Evolutionary conservation across 768 basidiomycete species (phyloP).

Genomic region (Neoboletus magnificus): DNA sequence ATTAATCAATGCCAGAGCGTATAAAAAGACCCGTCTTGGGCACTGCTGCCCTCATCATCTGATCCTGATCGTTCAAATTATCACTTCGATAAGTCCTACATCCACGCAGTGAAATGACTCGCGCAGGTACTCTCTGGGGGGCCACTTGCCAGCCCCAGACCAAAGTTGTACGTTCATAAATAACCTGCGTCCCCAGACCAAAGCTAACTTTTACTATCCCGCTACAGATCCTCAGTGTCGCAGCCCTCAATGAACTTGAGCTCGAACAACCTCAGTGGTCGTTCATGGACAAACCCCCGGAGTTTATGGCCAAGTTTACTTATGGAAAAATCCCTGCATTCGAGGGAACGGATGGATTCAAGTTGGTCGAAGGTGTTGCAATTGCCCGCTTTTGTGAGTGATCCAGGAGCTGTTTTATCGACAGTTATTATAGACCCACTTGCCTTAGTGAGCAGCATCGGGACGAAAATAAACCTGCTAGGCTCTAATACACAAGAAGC

Average conservation of each 20-base stretch:
- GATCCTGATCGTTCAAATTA: not conserved
- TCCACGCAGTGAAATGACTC: constrained; percentile 9
- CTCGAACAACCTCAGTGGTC: constrained; percentile 13
- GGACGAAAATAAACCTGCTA: constrained; percentile 9
- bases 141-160: constrained; percentile 17
- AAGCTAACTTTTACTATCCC: not conserved
- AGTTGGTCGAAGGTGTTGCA: constrained; percentile 16
- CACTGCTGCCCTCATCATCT: not conserved
- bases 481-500: constrained; percentile 11
- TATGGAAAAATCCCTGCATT: constrained; percentile 24
- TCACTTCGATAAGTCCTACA: not conserved
- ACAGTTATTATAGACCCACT: not conserved
- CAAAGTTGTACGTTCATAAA: constrained; percentile 14
- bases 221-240: constrained; percentile 18
- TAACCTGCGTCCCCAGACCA: not conserved
- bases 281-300: constrained; percentile 7
- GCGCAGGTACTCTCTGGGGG: constrained; percentile 21
- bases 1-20: not conserved
- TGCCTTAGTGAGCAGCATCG: constrained; percentile 11
- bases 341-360: too few species aligned
- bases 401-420: too few species aligned
- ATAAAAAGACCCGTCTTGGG: not conserved
- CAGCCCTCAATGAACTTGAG: constrained; percentile 16
- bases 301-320: constrained; percentile 15
- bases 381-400: constrained; percentile 24